A percentile compares a stretch with the other conserved stretches of the same genome.
Conservation (phyloP, 2,329 filamentous ascomycete species). For the Cladophialophora immunda region DNA sequence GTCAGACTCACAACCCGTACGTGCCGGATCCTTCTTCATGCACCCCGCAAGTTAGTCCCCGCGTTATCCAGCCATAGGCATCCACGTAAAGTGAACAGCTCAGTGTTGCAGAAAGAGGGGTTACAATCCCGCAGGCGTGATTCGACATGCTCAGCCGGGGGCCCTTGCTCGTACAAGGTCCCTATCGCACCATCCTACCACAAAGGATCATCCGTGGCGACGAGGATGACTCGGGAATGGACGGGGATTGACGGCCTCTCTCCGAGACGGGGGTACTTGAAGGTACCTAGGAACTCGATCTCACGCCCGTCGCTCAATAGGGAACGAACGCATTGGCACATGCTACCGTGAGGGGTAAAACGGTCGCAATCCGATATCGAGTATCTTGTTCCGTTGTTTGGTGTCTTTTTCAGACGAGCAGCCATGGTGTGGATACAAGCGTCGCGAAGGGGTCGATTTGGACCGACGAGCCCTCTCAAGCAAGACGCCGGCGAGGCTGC, state of each 20-base stretch:
- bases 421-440: conserved; percentile 13
- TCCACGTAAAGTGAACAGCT: conserved; percentile 15
- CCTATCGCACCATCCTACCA: neutral
- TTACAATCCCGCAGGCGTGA: conserved; percentile 1
- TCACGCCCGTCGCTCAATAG: conserved; percentile 4
- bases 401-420: neutral
- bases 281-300: conserved; percentile 5
- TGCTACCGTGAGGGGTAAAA: conserved; percentile 9
- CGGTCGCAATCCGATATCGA: neutral
- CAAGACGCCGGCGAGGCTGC: conserved; percentile 5
- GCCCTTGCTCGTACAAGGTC: neutral
- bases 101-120: conserved; percentile 16
- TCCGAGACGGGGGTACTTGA: conserved; percentile 2
- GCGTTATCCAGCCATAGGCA: conserved; percentile 10
- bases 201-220: conserved; percentile 2
- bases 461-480: conserved; percentile 10
- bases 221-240: conserved; percentile 1
- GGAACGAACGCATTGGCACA: conserved; percentile 4
- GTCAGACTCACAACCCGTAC: conserved; percentile 2
- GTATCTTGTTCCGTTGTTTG: neutral
- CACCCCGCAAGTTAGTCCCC: conserved; percentile 21
- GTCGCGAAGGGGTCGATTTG: conserved; percentile 17
- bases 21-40: conserved; percentile 15
- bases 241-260: conserved; percentile 15
- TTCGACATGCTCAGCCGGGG: conserved; percentile 1